Base-by-base conservation (phyloP, 805 yeast genomes). In the Spathaspora arborariae region DNA sequence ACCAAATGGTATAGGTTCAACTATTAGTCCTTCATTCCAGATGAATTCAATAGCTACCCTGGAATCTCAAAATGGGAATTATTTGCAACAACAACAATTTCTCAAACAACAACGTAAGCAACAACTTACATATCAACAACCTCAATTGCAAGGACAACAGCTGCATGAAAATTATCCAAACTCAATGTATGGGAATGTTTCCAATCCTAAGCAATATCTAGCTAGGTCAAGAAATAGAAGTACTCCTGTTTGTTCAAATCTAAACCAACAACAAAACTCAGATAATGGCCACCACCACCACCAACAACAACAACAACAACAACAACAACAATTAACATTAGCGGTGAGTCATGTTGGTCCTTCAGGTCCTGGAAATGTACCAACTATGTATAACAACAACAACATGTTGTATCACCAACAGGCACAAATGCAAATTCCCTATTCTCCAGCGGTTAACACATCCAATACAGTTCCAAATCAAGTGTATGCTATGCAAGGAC, bases 101-200 rank as follows among this genome's bases (percentile, higher is more conserved):
- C 46, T 41, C 19, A 47, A 43, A 19, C 44, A n/a, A 20, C 50
- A 43, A 19, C 44, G 42, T 20, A 42, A n/a, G 2, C 45, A 20
- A 20, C 41, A 18, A 15, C 44, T 38, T n/a, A 26, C 24, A 39
- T 38, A 26, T 16, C 26, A 5, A 5, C 45, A 22, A 42, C 34
- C 33, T 8, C n/a, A 7, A 11, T 8, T 8, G n/a, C 44, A 30
- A n/a, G 43, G 19, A 19, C 45, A 30, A 5, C 36, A 15, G 21
- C 42, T 18, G 19, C 46, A 19, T 11, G 18, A 36, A 18, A 20
- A 30, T 11, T 39, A 18, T 16, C n/a, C 20, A 9, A 22, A 40
- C 10, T 26, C 35, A 38, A 37, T 26, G 18, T 8, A 21, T 20
- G 27, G 20, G 15, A n/a, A 5, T 9, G 20, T 16, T 2, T 8